Evolutionary conservation across 2,329 filamentous ascomycete genomes (phyloP), one percentile per base, ranked within the genome.

Genomic region (Colletotrichum tabaci): DNA sequence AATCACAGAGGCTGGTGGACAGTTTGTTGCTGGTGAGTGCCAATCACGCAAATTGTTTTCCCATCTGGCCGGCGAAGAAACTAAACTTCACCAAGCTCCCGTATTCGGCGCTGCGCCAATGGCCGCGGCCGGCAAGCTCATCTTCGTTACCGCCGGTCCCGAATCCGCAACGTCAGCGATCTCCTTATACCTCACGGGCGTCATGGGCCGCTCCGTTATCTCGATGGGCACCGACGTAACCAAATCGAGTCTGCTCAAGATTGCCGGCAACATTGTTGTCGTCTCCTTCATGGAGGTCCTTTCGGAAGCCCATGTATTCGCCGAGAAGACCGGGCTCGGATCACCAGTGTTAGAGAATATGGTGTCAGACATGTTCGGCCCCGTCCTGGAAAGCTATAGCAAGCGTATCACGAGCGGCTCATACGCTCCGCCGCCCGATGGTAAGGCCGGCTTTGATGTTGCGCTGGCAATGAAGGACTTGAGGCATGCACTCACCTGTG

Each of bases 101-200:
- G 82, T 84, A 7, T 84, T 84, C 58, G 83, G 83, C 7, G 82
- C 81, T 1, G 80, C 81, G 30, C 79, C 81, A 1, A 82, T 84
- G 66, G 83, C 83, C 6, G 80, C 78, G 3, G 80, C 82, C 9
- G 82, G 83, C 3, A 83, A 84, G 75, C 77, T 84, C 21, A 82
- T 84, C 12, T 84, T 84, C 71, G 81, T 81, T 0, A 80, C 82
- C 44, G 83, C 79, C 3, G 83, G 83, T 2, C 79, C 82, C 5
- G 78, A 75, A 47, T 69, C 71, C 4, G 80, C 81, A 10, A 78
- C 77, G 3, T 76, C 78, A 23, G 64, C 71, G 0, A 79, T 84
- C 6, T 80, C 77, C 44, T 82, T 82, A 1, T 77, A 82, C 50
- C 81, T 84, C 35, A 79, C 80, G 66, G 80, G 81, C 68, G 81